Conservation (phyloP, 2,329 filamentous ascomycete species). For the Hirsutella rhossiliensis region DNA sequence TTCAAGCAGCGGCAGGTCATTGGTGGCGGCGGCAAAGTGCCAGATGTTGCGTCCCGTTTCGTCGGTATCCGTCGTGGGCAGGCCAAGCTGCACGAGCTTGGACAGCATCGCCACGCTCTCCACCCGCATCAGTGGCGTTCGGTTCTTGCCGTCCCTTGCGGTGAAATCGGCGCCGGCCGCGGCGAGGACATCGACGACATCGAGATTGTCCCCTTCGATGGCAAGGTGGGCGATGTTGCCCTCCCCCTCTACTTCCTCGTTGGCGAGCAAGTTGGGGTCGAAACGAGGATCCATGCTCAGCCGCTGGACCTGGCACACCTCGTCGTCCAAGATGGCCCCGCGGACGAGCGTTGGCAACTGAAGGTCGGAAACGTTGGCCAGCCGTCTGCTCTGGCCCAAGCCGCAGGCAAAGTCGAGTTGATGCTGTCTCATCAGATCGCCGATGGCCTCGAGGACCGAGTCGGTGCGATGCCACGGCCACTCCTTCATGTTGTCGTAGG, state of each 20-base stretch:
- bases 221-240: slow-evolving; percentile 21
- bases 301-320: slow-evolving; percentile 12
- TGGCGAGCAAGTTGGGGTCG: slow-evolving; percentile 12
- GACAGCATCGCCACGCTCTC: slow-evolving; percentile 14
- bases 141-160: slow-evolving; percentile 13
- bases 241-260: background rate
- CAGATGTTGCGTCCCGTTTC: slow-evolving; percentile 21
- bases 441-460: slow-evolving; percentile 5
- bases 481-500: background rate
- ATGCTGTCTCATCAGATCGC: slow-evolving; percentile 3
- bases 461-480: background rate
- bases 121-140: slow-evolving; percentile 23
- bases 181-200: slow-evolving; percentile 16
- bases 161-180: slow-evolving; percentile 15
- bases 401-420: slow-evolving; percentile 5
- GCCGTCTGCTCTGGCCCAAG: background rate
- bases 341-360: slow-evolving; percentile 11
- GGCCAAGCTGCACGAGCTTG: slow-evolving; percentile 14
- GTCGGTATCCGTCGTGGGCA: slow-evolving; percentile 17
- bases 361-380: slow-evolving; percentile 7
- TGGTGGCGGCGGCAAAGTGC: slow-evolving; percentile 23
- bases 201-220: slow-evolving; percentile 10
- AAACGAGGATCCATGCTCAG: slow-evolving; percentile 18
- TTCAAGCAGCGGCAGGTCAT: slow-evolving; percentile 15
- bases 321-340: slow-evolving; percentile 13